A percentile compares a stretch with the other conserved stretches of the same genome.
Conservation (phyloP, 1,139 yeast genomes). For the Hansenula anomala region DNA sequence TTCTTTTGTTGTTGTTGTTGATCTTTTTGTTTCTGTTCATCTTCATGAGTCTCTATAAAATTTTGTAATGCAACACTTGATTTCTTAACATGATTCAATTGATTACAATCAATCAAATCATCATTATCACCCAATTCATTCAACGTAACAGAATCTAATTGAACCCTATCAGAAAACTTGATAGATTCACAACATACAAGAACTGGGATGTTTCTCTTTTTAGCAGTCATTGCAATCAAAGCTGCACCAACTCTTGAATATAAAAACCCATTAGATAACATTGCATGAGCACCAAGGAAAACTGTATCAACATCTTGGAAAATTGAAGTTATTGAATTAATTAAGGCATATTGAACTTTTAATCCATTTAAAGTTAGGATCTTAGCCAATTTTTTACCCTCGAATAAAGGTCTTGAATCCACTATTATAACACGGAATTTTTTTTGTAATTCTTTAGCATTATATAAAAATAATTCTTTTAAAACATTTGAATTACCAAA, state of each 20-base stretch:
- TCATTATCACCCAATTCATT: conserved; percentile 90
- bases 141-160: conserved; percentile 87
- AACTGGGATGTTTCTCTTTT: conserved; percentile 86
- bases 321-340: conserved; percentile 76
- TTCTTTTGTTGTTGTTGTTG: conserved; percentile 19
- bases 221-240: conserved; percentile 86
- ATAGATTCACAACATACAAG: conserved; percentile 93
- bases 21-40: conserved; percentile 20
- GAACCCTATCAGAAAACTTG: conserved; percentile 93
- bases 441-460: conserved; percentile 58
- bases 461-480: conserved; percentile 66
- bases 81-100: conserved; percentile 51
- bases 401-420: conserved; percentile 94
- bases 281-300: conserved; percentile 94
- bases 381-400: conserved; percentile 75
- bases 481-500: conserved; percentile 88
- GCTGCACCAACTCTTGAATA: conserved; percentile 96
- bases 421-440: conserved; percentile 79
- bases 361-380: conserved; percentile 55
- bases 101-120: conserved; percentile 50
- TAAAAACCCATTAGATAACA: conserved; percentile 90
- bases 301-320: conserved; percentile 85
- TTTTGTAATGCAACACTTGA: conserved; percentile 64
- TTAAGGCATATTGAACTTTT: conserved; percentile 68
- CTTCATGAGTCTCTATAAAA: conserved; percentile 46